Percentiles rank a stretch among this genome's conserved stretches.
Evolutionary conservation across 345 rosid species (phyloP).

Genomic region (Camelina hispida): DNA sequence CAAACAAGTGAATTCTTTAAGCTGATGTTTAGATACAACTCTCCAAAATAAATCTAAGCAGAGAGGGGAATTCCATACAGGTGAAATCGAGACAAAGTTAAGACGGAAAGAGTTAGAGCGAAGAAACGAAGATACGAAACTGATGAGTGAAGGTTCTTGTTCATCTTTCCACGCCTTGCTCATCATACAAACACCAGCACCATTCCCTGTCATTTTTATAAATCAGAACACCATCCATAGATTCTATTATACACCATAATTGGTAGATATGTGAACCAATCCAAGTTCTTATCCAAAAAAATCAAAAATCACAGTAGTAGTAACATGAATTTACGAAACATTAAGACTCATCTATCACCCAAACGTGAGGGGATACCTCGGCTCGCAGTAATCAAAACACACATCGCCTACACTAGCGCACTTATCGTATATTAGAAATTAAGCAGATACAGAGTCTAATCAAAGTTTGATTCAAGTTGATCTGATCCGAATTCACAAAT

Average conservation of each 20-base stretch:
- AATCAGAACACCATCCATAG: background rate
- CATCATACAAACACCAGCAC: slow-evolving; percentile 86
- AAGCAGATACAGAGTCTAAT: slow-evolving; percentile 24
- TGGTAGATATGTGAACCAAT: background rate
- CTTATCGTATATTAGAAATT: background rate
- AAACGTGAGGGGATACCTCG: background rate
- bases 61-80: slow-evolving; percentile 59
- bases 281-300: background rate
- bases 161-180: slow-evolving; percentile 71
- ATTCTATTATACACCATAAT: too few species aligned
- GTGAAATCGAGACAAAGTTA: slow-evolving; percentile 76
- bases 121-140: slow-evolving; percentile 74
- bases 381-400: background rate
- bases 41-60: background rate
- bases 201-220: slow-evolving; percentile 29
- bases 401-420: background rate
- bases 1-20: slow-evolving; percentile 20
- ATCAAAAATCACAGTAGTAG: background rate
- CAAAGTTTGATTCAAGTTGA: background rate
- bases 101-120: slow-evolving; percentile 77
- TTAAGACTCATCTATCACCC: slow-evolving; percentile 2
- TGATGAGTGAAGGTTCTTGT: slow-evolving; percentile 68
- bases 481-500: background rate
- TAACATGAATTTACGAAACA: background rate
- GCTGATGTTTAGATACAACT: background rate